Percentiles rank a stretch among this genome's conserved stretches.
These are phyloP conservation scores for Ambrosia artemisiifolia DNA, from an alignment of 129 eudicot genomes.

Conservation along the genomic window DNA sequence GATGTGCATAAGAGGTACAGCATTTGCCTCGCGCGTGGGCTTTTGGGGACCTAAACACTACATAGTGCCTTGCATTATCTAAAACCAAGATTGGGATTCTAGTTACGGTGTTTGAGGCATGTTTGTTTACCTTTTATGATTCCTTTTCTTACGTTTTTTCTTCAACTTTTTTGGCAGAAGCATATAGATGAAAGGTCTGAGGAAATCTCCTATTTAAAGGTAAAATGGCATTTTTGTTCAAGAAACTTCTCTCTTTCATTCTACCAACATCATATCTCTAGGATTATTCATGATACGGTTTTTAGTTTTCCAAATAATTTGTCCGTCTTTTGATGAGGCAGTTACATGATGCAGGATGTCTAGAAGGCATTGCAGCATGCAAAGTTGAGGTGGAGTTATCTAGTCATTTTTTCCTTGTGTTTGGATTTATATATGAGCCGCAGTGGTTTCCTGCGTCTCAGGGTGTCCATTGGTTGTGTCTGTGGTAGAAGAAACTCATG, in stretches of 20 bases:
- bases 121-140: neutral
- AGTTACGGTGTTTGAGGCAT: neutral
- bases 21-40: too few species aligned
- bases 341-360: conserved; percentile 24
- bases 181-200: conserved; percentile 15
- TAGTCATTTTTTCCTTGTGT: conserved; percentile 32
- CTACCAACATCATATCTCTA: neutral
- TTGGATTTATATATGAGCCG: conserved; percentile 38
- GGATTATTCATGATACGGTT: neutral
- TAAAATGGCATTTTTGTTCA: neutral
- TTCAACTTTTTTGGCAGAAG: conserved; percentile 20
- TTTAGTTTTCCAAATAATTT: neutral
- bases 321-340: neutral
- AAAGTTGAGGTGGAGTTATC: conserved; percentile 20
- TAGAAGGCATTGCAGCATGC: conserved; percentile 32
- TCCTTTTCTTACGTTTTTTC: neutral
- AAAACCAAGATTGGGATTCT: neutral
- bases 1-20: too few species aligned
- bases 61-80: too few species aligned
- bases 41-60: too few species aligned
- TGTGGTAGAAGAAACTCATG: conserved; percentile 33
- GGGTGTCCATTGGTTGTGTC: conserved; percentile 4
- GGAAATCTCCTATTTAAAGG: conserved; percentile 13
- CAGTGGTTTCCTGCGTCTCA: neutral
- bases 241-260: neutral